Base-by-base conservation (phyloP, 805 yeast genomes). In the Kluyveromyces dobzhanskii region DNA sequence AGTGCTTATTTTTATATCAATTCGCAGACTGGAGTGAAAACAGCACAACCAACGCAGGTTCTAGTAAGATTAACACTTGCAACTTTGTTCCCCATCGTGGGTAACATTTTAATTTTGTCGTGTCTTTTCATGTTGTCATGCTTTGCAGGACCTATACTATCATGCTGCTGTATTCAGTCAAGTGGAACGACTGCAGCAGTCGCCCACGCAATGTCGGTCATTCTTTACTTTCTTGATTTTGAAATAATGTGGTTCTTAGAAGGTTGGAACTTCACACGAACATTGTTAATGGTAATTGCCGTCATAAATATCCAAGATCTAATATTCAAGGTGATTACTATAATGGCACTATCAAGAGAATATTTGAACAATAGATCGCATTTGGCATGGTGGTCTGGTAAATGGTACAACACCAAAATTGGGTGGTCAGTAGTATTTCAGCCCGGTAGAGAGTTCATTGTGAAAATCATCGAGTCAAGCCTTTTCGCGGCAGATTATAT, bases 1-100 rank as follows among this genome's bases (percentile, higher is more conserved):
- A 62, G 78, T 38, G 88, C 95, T 0, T 90, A 76, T 59, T 67
- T 79, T 38, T 90, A 83, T 53, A 80, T 84, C 51, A 88, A 87
- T 60, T 70, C 95, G 1, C 96, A 86, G 64, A 85, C 80, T 25
- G 96, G 96, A 23, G 95, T 86, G 1, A 44, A 49, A 35, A 49
- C 61, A 38, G 63, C 73, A n/a, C 46, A 61, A 41, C 66, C 71
- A 2, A 70, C 76, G 6, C 75, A 79, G 56, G 73, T 90, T 0
- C 53, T 83, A 0, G 45, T 81, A 10, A 69, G 97, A 41, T 58
- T 90, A 23, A 53, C 71, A 2, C 61, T 86, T 12, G 59, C 79
- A 3, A 63, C 71, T 0, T 37, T 72, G 26, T 46, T 67, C 1
- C 86, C 88, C 1, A 59, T 78, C 13, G 18, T 67, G 1, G 43